phyloP scores from a whole-genome alignment of 495 filamentous ascomycete genomes.

The Aspergillus bridgeri region DNA sequence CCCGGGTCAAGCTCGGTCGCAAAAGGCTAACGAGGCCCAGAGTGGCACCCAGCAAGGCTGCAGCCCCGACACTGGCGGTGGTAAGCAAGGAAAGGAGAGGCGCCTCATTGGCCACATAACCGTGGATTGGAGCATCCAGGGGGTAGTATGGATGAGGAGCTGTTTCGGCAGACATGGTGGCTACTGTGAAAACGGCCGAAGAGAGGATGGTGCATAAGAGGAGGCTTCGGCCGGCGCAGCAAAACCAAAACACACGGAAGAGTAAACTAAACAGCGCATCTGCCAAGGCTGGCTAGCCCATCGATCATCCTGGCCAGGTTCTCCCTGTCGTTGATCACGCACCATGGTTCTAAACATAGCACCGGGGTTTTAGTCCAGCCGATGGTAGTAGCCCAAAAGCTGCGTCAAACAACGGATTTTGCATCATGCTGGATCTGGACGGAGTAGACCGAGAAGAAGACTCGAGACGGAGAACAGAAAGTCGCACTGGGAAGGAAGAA shows the following conservation, averaged over 20 bases:
- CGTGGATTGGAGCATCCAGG: conserved; percentile 53
- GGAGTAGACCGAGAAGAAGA: too few relatives aligned
- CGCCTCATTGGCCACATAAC: conserved; percentile 60
- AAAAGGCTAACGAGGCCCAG: conserved; percentile 43
- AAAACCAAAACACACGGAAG: neutral
- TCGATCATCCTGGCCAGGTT: neutral
- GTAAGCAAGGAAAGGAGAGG: conserved; percentile 51
- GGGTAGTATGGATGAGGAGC: conserved; percentile 70
- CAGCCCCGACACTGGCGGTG: conserved; percentile 49
- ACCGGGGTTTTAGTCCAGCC: neutral
- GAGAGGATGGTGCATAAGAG: neutral
- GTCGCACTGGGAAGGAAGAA: too few relatives aligned
- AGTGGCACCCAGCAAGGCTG: conserved; percentile 49
- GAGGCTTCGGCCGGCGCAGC: neutral
- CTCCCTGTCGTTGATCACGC: neutral
- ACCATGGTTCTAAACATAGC: neutral
- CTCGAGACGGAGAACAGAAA: too few relatives aligned
- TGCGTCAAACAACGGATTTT: too few relatives aligned
- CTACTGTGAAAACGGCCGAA: neutral
- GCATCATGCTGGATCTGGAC: too few relatives aligned
- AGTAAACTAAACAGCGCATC: neutral
- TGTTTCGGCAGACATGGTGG: conserved; percentile 18
- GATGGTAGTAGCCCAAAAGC: too few relatives aligned
- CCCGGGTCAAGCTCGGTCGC: conserved; percentile 42
- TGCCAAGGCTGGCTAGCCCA: conserved; percentile 1